These are phyloP conservation scores for Penicillium sp. DNA, from an alignment of 2,329 filamentous ascomycete species.

Conservation along the genomic window DNA sequence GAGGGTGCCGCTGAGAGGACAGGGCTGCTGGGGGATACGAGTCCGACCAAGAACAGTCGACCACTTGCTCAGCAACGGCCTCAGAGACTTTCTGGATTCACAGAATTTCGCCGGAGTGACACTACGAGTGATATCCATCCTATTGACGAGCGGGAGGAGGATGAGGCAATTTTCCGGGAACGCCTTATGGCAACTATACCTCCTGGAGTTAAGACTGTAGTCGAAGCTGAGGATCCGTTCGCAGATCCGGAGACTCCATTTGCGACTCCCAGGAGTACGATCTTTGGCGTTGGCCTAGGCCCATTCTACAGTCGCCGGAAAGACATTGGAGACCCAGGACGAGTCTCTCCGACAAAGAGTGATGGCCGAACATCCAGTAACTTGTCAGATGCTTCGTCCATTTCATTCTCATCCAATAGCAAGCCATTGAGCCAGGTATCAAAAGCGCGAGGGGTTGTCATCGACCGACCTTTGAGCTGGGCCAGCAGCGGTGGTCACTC, in stretches of 20 bases:
- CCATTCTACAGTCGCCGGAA: slow-evolving; percentile 24
- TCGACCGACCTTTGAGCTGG: slow-evolving; percentile 24
- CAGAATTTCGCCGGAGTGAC: slow-evolving; percentile 49
- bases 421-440: slow-evolving; percentile 19
- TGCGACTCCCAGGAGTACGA: slow-evolving; percentile 26
- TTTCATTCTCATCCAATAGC: slow-evolving; percentile 39
- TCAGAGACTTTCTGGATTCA: slow-evolving; percentile 45
- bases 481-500: slow-evolving; percentile 26
- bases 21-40: slow-evolving; percentile 42
- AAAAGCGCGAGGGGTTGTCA: slow-evolving; percentile 17
- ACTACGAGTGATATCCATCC: slow-evolving; percentile 59
- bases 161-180: slow-evolving; percentile 43
- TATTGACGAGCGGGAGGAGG: slow-evolving; percentile 62
- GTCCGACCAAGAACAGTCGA: slow-evolving; percentile 39
- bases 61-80: slow-evolving; percentile 26
- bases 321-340: slow-evolving; percentile 27
- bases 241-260: slow-evolving; percentile 22
- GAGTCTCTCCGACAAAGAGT: slow-evolving; percentile 50
- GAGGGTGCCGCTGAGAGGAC: slow-evolving; percentile 41
- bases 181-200: slow-evolving; percentile 22
- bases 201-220: slow-evolving; percentile 1
- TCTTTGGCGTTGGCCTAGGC: slow-evolving; percentile 23
- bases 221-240: slow-evolving; percentile 26
- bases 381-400: slow-evolving; percentile 53
- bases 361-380: slow-evolving; percentile 58